Evolutionary conservation across 768 basidiomycete genomes (phyloP), one percentile per base, ranked within the genome.

Genomic region (Leccinum ochraceum): DNA sequence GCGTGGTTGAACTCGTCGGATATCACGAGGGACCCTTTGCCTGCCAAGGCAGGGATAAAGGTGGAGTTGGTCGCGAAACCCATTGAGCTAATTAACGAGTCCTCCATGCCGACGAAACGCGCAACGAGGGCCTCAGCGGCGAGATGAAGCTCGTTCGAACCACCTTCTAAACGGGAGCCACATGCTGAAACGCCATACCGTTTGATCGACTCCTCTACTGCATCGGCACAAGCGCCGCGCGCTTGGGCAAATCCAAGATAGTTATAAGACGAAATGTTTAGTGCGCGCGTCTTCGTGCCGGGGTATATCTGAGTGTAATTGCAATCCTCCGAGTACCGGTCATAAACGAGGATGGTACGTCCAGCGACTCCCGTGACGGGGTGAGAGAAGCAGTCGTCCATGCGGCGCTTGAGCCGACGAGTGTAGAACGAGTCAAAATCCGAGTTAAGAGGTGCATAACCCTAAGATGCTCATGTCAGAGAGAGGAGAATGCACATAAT

Each of bases 391-490:
- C 94, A 96, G 71, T 98, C 95, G 68, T 97, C 95, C 77, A 98
- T 88, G 57, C 96, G 93, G 11, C 83, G 81, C 74, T 98, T 98
- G 65, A 98, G 85, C 4, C 95, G 89, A 54, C 96, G 93, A 61
- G 95, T 96, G 81, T 98, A 98, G 79, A 98, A 99, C 6, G 97
- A 98, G 75, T 98, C 96, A 66, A 98, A 98, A 74, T 98, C 97
- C 9, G 95, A 97, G 77, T 94, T 96, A 61, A 98, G 82, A 6
- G 97, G 92, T 2, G 95, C 96, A 70, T 97, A 95, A 59, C 96
- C 97, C 94, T 98, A 74, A 46, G n/a, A 54, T 16, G 24, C 0
- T 32, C 17, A 13, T 34, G 53, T 67, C 16, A 69, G 56, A 53
- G 46, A 60, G 44, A 58, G 28, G 55, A 5, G 14, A 49, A 60